Evolutionary conservation across 306 rosid genomes (phyloP), one percentile per base, ranked within the genome.

Genomic region (Biancaea sappan): DNA sequence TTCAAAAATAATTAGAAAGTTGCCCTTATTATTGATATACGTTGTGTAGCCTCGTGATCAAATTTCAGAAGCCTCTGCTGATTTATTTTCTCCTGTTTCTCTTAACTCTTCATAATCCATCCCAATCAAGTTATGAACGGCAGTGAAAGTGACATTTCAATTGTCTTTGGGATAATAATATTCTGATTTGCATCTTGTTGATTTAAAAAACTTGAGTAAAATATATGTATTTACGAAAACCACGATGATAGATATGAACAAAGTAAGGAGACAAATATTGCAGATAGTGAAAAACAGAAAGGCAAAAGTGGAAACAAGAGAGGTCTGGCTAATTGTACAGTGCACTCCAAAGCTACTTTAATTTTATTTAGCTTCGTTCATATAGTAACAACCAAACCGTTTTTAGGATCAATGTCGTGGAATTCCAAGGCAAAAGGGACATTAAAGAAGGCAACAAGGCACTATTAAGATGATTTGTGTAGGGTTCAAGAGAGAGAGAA

Each of bases 1-100:
- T n/a, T n/a, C n/a, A n/a, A n/a, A n/a, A n/a, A n/a, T n/a, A n/a
- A n/a, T 2, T 31, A 31, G 34, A 31, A 31, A 31, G 34, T 2
- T 31, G 34, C 34, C 34, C 34, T 5, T 12, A 5, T 43, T 43
- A 13, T 2, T 43, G 48, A 43, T 43, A 35, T 14, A 52, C 16
- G 2, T 19, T 57, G 0, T 57, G 0, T 41, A 9, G 62, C 79
- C 77, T 67, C 77, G 38, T 32, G 41, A 50, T 26, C 57, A 25
- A 35, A 16, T 25, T 18, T 24, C 3, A 25, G 60, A 53, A 53
- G 2, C 32, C 60, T 53, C 60, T 53, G n/a, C 32, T 24, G 11
- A 34, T 34, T 24, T 53, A 32, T 9, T 21, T 11, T 8, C 4
- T 52, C 0, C 10, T 15, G 6, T 44, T n/a, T n/a, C n/a, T n/a